A percentile compares a stretch with the other conserved stretches of the same genome.
These are phyloP conservation scores for Alternaria sp. DNA, from an alignment of 2,329 filamentous ascomycete genomes.

Conservation along the genomic window DNA sequence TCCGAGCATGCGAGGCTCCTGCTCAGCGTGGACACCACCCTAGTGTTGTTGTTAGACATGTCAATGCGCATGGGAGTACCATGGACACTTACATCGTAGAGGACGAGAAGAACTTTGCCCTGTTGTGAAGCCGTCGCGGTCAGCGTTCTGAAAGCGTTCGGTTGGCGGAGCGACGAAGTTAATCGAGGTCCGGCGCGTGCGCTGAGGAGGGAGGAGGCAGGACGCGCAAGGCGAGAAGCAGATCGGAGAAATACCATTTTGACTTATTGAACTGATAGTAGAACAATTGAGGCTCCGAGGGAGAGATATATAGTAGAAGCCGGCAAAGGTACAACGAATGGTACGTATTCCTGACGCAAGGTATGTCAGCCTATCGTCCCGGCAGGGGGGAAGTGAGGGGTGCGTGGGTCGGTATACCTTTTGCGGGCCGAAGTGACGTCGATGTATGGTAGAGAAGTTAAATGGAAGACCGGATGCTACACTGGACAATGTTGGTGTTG, in stretches of 20 bases:
- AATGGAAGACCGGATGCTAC: slow-evolving; percentile 15
- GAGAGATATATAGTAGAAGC: slow-evolving; percentile 32
- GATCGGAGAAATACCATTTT: slow-evolving; percentile 69
- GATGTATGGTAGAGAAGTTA: slow-evolving; percentile 6
- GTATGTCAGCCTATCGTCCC: slow-evolving; percentile 28
- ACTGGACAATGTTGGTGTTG: slow-evolving; percentile 22
- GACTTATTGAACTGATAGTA: slow-evolving; percentile 32
- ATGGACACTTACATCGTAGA: slow-evolving; percentile 77
- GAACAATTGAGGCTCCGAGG: slow-evolving; percentile 23
- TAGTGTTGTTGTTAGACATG: slow-evolving; percentile 42
- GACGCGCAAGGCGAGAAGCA: slow-evolving; percentile 63
- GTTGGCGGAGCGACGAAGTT: slow-evolving; percentile 53
- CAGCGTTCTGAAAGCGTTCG: slow-evolving; percentile 65
- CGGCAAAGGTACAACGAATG: slow-evolving; percentile 14
- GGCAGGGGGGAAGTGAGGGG: slow-evolving; percentile 19
- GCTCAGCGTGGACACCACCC: slow-evolving; percentile 82
- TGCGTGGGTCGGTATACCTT: slow-evolving; percentile 34
- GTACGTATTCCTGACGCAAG: slow-evolving; percentile 37
- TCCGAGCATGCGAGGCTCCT: slow-evolving; percentile 87
- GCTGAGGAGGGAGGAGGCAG: slow-evolving; percentile 60
- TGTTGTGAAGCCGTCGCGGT: slow-evolving; percentile 71
- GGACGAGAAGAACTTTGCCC: slow-evolving; percentile 94
- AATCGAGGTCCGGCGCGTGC: slow-evolving; percentile 50
- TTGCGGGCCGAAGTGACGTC: slow-evolving; percentile 33
- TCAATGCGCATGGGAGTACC: slow-evolving; percentile 5